Evolutionary conservation across 116 monocot species (phyloP).

Genomic region (Cymodocea nodosa): DNA sequence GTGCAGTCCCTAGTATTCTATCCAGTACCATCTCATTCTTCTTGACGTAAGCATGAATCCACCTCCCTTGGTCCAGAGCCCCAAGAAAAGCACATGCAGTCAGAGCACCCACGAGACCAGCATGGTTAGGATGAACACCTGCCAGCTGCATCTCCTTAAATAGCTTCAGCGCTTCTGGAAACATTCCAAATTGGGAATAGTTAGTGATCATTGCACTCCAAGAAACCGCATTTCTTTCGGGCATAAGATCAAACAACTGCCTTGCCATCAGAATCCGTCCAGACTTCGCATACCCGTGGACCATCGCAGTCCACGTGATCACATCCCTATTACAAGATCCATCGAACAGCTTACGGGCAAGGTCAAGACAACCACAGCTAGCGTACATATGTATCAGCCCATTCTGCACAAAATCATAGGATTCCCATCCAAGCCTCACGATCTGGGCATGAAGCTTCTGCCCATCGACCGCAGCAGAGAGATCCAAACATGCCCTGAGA

Average conservation of each 20-base stretch:
- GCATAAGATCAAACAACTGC: constrained; percentile 40
- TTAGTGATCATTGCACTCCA: constrained; percentile 41
- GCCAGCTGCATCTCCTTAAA: constrained; percentile 37
- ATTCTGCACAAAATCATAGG: constrained; percentile 46
- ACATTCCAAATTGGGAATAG: constrained; percentile 29
- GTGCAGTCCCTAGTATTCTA: constrained; percentile 38
- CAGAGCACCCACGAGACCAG: constrained; percentile 29
- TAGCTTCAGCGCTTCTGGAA: constrained; percentile 26
- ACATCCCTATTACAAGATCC: constrained; percentile 23
- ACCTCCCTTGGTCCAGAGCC: constrained; percentile 39
- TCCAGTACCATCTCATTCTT: constrained; percentile 33
- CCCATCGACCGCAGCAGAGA: constrained; percentile 12
- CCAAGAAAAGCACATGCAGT: constrained; percentile 37
- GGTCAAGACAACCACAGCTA: constrained; percentile 16
- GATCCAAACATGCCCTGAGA: constrained; percentile 27
- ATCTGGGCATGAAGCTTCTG: constrained; percentile 28
- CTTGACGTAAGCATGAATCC: constrained; percentile 36
- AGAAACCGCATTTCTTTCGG: constrained; percentile 31
- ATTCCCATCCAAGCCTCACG: constrained; percentile 36
- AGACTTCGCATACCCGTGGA: constrained; percentile 26
- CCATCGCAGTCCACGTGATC: constrained; percentile 47
- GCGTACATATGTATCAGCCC: constrained; percentile 45
- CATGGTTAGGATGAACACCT: constrained; percentile 27
- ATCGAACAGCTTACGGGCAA: constrained; percentile 37
- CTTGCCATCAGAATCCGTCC: constrained; percentile 19